These are phyloP conservation scores for Penicillium sclerotigenum DNA, from an alignment of 2,329 filamentous ascomycete species.

Conservation along the genomic window DNA sequence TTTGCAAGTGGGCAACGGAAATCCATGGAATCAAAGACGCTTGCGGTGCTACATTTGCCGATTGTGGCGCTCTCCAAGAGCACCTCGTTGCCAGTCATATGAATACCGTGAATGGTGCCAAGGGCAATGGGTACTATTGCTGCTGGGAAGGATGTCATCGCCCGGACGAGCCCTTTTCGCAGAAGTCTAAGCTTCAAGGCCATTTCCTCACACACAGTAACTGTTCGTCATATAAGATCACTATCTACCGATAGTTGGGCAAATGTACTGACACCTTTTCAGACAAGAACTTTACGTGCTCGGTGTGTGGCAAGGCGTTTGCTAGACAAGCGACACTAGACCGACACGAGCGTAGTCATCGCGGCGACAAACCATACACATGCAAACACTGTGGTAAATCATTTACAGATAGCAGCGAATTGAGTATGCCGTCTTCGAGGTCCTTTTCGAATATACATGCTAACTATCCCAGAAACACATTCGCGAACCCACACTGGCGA, in stretches of 20 bases:
- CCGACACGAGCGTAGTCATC: conserved; percentile 44
- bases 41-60: conserved; percentile 38
- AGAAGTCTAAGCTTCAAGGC: conserved; percentile 46
- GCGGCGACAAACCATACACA: conserved; percentile 44
- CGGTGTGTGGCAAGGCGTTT: conserved; percentile 42
- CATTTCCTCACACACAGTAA: conserved; percentile 47
- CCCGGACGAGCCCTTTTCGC: conserved; percentile 44
- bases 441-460: not conserved
- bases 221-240: conserved; percentile 28
- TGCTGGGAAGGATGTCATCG: conserved; percentile 45
- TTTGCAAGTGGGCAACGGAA: conserved; percentile 38
- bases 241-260: not conserved
- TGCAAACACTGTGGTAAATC: conserved; percentile 42
- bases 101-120: conserved; percentile 36
- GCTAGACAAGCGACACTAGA: conserved; percentile 45
- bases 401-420: conserved; percentile 46
- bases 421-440: conserved; percentile 32
- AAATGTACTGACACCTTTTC: conserved; percentile 4
- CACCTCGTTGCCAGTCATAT: conserved; percentile 40
- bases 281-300: conserved; percentile 45
- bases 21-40: conserved; percentile 26
- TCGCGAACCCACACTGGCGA: conserved; percentile 44
- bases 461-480: conserved; percentile 41
- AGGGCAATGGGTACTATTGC: conserved; percentile 45
- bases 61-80: conserved; percentile 39